phyloP scores from a whole-genome alignment of 1,284 basidiomycete genomes.

The Uromyces viciae-fabae region DNA sequence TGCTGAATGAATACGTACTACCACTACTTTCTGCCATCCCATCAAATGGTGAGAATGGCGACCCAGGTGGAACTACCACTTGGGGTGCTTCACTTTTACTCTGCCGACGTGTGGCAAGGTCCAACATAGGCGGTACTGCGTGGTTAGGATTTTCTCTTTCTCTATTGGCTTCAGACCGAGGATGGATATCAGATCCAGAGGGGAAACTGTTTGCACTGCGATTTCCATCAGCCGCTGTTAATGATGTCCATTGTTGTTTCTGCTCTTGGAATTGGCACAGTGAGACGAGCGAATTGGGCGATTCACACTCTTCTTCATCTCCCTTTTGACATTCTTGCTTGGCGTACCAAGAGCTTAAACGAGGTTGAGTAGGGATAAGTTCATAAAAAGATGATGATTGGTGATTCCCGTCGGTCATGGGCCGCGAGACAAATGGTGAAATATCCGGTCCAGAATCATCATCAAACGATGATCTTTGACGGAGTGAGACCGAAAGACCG shows the following conservation, averaged over 20 bases:
- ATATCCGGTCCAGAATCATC: conserved; percentile 29
- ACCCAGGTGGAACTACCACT: conserved; percentile 17
- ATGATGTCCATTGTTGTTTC: conserved; percentile 24
- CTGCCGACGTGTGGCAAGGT: not conserved
- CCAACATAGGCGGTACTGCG: no score
- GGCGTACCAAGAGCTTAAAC: not conserved
- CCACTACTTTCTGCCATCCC: not conserved
- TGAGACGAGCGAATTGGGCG: conserved; percentile 24
- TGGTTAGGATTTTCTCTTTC: conserved; percentile 7
- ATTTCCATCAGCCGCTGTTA: not conserved
- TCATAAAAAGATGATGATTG: conserved; percentile 6
- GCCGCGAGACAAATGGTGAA: conserved; percentile 4
- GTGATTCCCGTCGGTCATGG: not conserved
- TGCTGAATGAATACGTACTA: not conserved
- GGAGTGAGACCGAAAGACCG: not conserved
- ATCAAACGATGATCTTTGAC: conserved; percentile 33
- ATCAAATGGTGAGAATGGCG: conserved; percentile 35
- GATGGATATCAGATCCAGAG: not conserved
- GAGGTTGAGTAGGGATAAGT: conserved; percentile 29
- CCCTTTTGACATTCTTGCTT: not conserved
- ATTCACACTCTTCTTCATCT: conserved; percentile 8
- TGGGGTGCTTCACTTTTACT: conserved; percentile 9
- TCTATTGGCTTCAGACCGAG: not conserved
- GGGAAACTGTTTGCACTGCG: not conserved
- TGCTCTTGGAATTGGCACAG: conserved; percentile 31